A percentile compares a stretch with the other conserved stretches of the same genome.
Conservation (phyloP, 805 yeast species). For the Spathaspora sp. region DNA sequence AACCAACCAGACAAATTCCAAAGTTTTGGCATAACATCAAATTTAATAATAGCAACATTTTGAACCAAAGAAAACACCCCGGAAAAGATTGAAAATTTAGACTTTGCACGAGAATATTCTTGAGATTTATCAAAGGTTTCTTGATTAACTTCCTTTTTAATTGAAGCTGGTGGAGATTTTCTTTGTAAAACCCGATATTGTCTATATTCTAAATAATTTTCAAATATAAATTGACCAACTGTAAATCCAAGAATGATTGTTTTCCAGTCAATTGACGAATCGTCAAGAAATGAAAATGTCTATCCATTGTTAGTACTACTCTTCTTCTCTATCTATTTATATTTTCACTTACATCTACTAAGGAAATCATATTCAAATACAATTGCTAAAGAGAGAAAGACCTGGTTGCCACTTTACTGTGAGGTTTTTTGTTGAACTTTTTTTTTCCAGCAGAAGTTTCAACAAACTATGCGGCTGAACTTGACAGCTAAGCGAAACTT, state of each 20-base stretch:
- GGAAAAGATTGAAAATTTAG: constrained; percentile 59
- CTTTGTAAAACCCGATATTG: constrained; percentile 66
- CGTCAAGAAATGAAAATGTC: constrained; percentile 56
- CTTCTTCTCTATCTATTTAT: not conserved
- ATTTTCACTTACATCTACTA: constrained; percentile 21
- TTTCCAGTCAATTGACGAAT: constrained; percentile 78
- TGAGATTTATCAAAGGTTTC: constrained; percentile 77
- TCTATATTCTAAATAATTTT: constrained; percentile 67
- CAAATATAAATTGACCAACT: constrained; percentile 70
- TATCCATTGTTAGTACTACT: constrained; percentile 19
- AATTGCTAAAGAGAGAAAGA: not conserved
- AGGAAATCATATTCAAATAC: constrained; percentile 19
- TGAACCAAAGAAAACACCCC: constrained; percentile 50
- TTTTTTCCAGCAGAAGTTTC: not conserved
- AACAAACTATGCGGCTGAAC: not conserved
- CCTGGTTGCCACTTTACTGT: not conserved
- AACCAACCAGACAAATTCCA: constrained; percentile 54
- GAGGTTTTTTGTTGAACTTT: not conserved
- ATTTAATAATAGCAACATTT: constrained; percentile 55
- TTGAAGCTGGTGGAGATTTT: constrained; percentile 59
- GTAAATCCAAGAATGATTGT: constrained; percentile 68
- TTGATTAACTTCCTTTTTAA: constrained; percentile 63
- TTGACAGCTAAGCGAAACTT: too few species aligned
- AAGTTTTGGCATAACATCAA: constrained; percentile 44
- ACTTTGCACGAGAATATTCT: constrained; percentile 74